Percentiles rank a stretch among this genome's conserved stretches.
phyloP scores from a whole-genome alignment of 2,329 filamentous ascomycete genomes.

The Madurella mycetomatis region DNA sequence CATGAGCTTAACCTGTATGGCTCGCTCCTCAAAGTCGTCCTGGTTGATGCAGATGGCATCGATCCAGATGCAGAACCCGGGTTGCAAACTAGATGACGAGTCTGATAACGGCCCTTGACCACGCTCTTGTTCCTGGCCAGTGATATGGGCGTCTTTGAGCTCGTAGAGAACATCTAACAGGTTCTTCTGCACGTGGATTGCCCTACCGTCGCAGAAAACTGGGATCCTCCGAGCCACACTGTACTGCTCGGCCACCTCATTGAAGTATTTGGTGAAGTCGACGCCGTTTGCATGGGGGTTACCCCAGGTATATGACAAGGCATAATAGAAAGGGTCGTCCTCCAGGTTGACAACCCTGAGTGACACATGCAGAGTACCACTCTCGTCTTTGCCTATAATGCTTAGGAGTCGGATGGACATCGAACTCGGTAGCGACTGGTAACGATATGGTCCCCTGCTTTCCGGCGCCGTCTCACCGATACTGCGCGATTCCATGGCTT shows the following conservation, averaged over 20 bases:
- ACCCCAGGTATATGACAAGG: constrained; percentile 14
- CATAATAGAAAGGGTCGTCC: constrained; percentile 9
- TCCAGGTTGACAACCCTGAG: constrained; percentile 4
- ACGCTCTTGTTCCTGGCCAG: background rate
- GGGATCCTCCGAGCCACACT: background rate
- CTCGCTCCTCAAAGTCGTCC: constrained; percentile 7
- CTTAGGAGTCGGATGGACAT: constrained; percentile 9
- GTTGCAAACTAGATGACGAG: background rate
- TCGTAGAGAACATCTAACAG: constrained; percentile 6
- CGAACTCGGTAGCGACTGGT: constrained; percentile 1
- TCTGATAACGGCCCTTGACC: background rate
- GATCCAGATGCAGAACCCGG: constrained; percentile 9
- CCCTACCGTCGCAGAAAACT: constrained; percentile 5
- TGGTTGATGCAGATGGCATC: constrained; percentile 17
- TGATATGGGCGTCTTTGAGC: background rate
- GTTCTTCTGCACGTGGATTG: constrained; percentile 5
- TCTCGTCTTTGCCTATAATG: background rate
- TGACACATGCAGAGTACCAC: background rate
- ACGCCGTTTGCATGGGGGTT: constrained; percentile 15
- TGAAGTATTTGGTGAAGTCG: constrained; percentile 13
- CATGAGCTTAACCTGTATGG: constrained; percentile 15
- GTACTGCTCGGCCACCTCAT: constrained; percentile 7
- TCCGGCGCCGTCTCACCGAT: too few species aligned
- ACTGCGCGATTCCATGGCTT: too few species aligned
- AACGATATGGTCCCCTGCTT: background rate